phyloP scores from a whole-genome alignment of 257 asterid genomes.

The Solanum bukasovii region DNA sequence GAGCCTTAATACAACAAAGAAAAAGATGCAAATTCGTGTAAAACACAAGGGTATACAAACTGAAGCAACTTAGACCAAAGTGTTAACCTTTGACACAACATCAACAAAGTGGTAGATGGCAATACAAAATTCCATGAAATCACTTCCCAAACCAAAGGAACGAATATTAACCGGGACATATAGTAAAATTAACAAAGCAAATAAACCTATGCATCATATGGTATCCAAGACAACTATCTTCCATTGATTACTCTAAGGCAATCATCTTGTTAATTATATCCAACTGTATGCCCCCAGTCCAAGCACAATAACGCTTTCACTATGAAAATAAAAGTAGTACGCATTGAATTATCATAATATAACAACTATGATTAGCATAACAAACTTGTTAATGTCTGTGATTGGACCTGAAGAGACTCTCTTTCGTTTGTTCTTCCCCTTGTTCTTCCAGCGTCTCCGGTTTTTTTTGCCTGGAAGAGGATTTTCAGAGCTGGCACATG shows the following conservation, averaged over 20 bases:
- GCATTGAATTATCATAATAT: not conserved
- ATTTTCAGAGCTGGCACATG: conserved; percentile 18
- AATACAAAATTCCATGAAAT: not conserved
- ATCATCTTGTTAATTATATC: not conserved
- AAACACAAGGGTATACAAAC: not conserved
- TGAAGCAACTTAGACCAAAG: not conserved
- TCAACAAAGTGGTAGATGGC: not conserved
- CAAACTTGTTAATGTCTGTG: conserved; percentile 51
- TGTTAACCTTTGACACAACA: not conserved
- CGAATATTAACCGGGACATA: not conserved
- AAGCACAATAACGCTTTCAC: not conserved
- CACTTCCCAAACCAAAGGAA: not conserved
- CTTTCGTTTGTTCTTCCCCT: conserved; percentile 51
- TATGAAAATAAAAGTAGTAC: not conserved
- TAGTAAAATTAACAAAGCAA: not conserved
- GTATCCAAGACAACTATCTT: not conserved
- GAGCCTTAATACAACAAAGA: not conserved
- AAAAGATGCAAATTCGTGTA: not conserved
- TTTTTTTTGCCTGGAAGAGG: conserved; percentile 17
- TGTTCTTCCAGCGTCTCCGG: conserved; percentile 35
- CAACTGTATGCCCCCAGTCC: not conserved
- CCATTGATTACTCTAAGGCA: not conserved
- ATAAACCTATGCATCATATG: not conserved
- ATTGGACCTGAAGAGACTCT: conserved; percentile 33
- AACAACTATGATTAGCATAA: not conserved